Percentiles rank a stretch among this genome's conserved stretches.
phyloP scores from a whole-genome alignment of 2,329 filamentous ascomycete genomes.

The Penicillium sumatraense region DNA sequence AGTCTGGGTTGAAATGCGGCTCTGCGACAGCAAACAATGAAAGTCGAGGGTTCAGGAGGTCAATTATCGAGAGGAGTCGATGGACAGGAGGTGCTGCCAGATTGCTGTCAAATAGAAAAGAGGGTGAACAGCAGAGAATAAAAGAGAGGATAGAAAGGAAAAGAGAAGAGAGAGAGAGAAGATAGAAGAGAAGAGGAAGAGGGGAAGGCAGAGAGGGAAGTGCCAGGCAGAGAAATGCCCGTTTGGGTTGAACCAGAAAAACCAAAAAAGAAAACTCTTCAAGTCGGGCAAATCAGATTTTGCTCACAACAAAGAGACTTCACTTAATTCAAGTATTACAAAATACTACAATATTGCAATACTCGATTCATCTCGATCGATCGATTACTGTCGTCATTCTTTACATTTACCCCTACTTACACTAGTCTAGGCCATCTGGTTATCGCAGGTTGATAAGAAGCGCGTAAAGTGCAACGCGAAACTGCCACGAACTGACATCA shows the following conservation, averaged over 20 bases:
- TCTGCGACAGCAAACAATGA: no score
- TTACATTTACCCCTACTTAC: no score
- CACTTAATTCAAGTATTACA: no score
- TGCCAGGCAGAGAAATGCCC: constrained; percentile 19
- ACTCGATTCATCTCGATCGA: no score
- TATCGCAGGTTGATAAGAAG: constrained; percentile 25
- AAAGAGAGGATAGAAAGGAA: neutral
- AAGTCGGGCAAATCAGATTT: constrained; percentile 7
- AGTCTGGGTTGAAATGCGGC: no score
- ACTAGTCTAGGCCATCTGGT: no score
- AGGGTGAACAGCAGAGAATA: neutral
- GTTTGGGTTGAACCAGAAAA: constrained; percentile 1
- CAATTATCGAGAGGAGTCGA: no score
- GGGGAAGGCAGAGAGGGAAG: neutral
- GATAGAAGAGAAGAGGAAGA: neutral
- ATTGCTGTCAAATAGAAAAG: no score
- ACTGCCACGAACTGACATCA: constrained; percentile 34
- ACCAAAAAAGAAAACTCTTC: constrained; percentile 30
- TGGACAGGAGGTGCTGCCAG: no score
- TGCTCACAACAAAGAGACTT: no score
- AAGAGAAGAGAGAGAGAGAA: neutral
- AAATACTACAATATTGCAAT: no score
- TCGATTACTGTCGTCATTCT: constrained; percentile 1
- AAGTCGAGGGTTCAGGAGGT: no score
- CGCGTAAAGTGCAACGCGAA: constrained; percentile 51